phyloP scores from a whole-genome alignment of 2,329 filamentous ascomycete species.

The Paecilomyces niveus region DNA sequence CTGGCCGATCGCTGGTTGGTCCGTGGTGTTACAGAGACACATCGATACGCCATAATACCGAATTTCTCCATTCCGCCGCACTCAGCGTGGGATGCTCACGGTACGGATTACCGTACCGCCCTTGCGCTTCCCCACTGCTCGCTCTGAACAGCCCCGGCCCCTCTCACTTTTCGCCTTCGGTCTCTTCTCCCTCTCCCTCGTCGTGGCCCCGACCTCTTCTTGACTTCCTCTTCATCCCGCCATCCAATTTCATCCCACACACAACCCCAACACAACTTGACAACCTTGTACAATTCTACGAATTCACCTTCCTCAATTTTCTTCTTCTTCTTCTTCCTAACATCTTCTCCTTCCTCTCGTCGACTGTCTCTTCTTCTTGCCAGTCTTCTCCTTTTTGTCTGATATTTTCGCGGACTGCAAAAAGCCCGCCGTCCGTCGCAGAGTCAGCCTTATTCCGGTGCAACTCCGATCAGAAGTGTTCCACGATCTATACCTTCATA shows the following conservation, averaged over 20 bases:
- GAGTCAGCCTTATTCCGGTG: background rate
- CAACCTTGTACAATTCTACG: slow-evolving; percentile 5
- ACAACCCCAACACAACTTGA: background rate
- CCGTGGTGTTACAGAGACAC: background rate
- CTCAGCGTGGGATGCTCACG: background rate
- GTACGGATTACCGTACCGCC: background rate
- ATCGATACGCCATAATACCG: background rate
- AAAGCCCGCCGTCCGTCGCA: background rate
- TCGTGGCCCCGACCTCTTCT: slow-evolving; percentile 1
- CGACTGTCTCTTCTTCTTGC: slow-evolving; percentile 12
- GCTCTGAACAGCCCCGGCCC: background rate
- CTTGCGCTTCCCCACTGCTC: background rate
- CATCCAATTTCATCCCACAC: background rate
- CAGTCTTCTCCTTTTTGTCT: slow-evolving; percentile 19
- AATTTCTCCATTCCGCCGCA: background rate
- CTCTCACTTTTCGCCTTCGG: slow-evolving; percentile 1
- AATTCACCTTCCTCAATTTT: slow-evolving; percentile 10
- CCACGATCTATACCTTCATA: slow-evolving; percentile 16
- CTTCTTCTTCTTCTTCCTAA: slow-evolving; percentile 2
- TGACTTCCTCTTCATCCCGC: slow-evolving; percentile 1
- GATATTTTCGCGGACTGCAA: background rate
- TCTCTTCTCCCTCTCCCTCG: slow-evolving; percentile 5
- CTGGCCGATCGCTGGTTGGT: background rate
- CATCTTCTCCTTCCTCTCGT: slow-evolving; percentile 14
- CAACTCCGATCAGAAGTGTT: slow-evolving; percentile 3